Evolutionary conservation across 768 basidiomycete species (phyloP).

Genomic region (Suillus luteus): DNA sequence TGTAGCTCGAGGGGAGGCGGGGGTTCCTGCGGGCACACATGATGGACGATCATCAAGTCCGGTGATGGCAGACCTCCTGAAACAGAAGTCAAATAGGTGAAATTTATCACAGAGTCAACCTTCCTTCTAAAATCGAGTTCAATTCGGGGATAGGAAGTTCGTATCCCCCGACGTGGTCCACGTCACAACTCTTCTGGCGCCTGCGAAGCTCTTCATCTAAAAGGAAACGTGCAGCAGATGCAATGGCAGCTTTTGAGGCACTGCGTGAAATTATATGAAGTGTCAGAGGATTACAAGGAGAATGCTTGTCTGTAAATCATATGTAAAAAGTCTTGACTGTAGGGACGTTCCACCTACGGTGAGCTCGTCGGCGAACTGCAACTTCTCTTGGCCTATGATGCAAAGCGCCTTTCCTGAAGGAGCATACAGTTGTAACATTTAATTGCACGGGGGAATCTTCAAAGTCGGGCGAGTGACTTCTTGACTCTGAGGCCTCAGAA

Average conservation of each 20-base stretch:
- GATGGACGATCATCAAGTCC: constrained; percentile 78
- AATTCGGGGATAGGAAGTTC: constrained; percentile 47
- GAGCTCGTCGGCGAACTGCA: constrained; percentile 26
- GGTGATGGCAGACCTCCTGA: constrained; percentile 58
- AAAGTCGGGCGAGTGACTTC: constrained; percentile 57
- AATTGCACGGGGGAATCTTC: constrained; percentile 15
- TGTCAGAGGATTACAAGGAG: constrained; percentile 35
- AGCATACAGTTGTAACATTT: constrained; percentile 22
- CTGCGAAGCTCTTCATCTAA: constrained; percentile 28
- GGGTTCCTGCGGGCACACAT: constrained; percentile 42
- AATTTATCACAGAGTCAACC: constrained; percentile 15
- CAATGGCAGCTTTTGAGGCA: constrained; percentile 68
- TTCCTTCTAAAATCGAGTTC: constrained; percentile 61
- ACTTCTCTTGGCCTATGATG: constrained; percentile 26
- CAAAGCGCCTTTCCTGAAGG: constrained; percentile 15
- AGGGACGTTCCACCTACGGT: constrained; percentile 21
- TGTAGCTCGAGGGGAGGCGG: constrained; percentile 61
- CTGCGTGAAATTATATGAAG: constrained; percentile 59
- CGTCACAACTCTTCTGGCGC: constrained; percentile 8
- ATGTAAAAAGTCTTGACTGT: background rate
- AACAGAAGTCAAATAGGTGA: constrained; percentile 11
- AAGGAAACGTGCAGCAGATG: constrained; percentile 51
- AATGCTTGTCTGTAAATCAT: constrained; percentile 14
- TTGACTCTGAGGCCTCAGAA: constrained; percentile 70
- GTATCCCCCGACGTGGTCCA: constrained; percentile 22